Base-by-base conservation (phyloP, 1,139 yeast species). In the Yamadazyma sp. region DNA sequence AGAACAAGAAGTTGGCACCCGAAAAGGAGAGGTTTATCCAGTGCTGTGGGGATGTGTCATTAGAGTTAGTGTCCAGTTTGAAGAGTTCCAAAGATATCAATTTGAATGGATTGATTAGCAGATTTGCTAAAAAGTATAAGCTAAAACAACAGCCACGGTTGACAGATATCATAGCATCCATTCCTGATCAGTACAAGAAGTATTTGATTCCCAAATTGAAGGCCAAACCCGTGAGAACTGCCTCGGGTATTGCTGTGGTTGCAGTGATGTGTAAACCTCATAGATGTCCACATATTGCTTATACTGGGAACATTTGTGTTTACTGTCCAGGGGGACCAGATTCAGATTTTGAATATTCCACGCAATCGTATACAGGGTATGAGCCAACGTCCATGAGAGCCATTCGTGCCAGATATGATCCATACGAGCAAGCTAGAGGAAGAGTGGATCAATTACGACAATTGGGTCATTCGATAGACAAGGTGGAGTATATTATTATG, bases 251-350 rank as follows among this genome's bases (percentile, higher is more conserved):
- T 43, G 98, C 98, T 6, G 98, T 92, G 16, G 98, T 92, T 35
- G 98, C 98, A 0, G 97, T 94, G 26, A 92, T 94, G 97, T 92
- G 97, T 68, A 94, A 92, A 61, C 98, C 98, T 3, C 98, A 92
- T 62, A 77, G 99, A 67, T 92, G 99, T 66, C 99, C 99, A 23
- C 99, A 92, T 62, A 94, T 92, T 55, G 97, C 98, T 23, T 94
- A 92, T 61, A 92, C 99, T 0, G 99, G 99, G 44, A 92, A 92
- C 56, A 92, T 92, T 46, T 92, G 99, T 71, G 98, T 92, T 12
- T 92, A 92, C 60, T 92, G 99, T 67, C 99, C 99, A 4, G 99
- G 99, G 43, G 99, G 99, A 1, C 99, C 99, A 2, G 99, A 92
- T 61, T 85, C 95, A 1, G 99, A 92, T 65, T 92, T 92, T 57